These are phyloP conservation scores for Pleurotus giganteus DNA, from an alignment of 768 basidiomycete genomes.

Conservation along the genomic window DNA sequence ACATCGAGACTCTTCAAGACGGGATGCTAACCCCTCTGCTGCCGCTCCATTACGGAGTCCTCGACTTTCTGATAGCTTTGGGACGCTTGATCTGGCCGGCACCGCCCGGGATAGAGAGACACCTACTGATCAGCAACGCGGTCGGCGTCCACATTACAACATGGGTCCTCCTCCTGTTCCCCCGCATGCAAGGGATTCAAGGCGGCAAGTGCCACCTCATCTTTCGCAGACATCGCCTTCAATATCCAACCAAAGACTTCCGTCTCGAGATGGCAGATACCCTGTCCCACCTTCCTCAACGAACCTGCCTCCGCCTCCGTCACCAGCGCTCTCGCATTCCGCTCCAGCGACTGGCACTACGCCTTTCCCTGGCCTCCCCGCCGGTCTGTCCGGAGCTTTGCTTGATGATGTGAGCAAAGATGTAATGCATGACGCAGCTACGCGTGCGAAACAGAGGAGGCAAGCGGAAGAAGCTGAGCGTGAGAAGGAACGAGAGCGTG, in stretches of 20 bases:
- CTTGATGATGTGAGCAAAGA: constrained; percentile 70
- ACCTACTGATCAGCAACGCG: neutral
- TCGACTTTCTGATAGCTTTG: constrained; percentile 26
- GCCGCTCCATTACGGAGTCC: constrained; percentile 40
- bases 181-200: constrained; percentile 37
- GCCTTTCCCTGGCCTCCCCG: constrained; percentile 13
- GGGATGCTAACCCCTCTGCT: constrained; percentile 28
- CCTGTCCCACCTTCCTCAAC: constrained; percentile 31
- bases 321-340: constrained; percentile 3
- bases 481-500: constrained; percentile 77
- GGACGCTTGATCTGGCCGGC: constrained; percentile 15
- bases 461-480: constrained; percentile 84
- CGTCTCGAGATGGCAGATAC: constrained; percentile 42
- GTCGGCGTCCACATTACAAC: constrained; percentile 30
- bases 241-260: constrained; percentile 31
- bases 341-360: neutral
- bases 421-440: constrained; percentile 82
- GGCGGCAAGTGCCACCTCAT: constrained; percentile 60
- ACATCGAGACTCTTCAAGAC: constrained; percentile 3
- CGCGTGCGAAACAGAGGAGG: constrained; percentile 74
- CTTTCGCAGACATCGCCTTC: constrained; percentile 35
- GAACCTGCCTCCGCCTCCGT: constrained; percentile 17
- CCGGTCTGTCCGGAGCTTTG: constrained; percentile 35
- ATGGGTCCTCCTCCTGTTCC: constrained; percentile 57
- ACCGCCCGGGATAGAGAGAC: constrained; percentile 13